Percentiles rank a stretch among this genome's conserved stretches.
Conservation (phyloP, 805 yeast species). For the Yamadazyma phyllophila region DNA sequence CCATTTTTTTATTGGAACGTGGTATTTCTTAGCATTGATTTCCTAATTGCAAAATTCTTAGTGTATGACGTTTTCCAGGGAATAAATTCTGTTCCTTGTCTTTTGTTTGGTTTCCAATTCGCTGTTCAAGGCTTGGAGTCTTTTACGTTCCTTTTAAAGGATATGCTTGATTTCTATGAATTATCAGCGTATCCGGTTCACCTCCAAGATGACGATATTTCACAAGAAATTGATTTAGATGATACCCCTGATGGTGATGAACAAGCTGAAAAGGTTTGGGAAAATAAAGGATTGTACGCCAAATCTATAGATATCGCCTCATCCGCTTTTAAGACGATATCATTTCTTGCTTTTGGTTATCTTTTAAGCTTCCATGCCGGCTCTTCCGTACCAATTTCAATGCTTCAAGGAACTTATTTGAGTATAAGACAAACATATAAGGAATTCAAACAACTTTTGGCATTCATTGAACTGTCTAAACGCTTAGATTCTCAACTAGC, state of each 20-base stretch:
- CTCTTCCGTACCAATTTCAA: slow-evolving; percentile 33
- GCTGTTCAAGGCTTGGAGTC: slow-evolving; percentile 60
- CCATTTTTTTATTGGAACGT: slow-evolving; percentile 39
- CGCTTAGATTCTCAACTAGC: slow-evolving; percentile 62
- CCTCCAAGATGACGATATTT: slow-evolving; percentile 23
- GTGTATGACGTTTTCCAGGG: slow-evolving; percentile 55
- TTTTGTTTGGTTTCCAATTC: slow-evolving; percentile 75
- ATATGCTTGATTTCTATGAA: slow-evolving; percentile 55
- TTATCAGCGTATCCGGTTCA: slow-evolving; percentile 39
- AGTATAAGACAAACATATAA: slow-evolving; percentile 28
- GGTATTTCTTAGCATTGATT: slow-evolving; percentile 50
- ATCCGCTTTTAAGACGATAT: slow-evolving; percentile 34
- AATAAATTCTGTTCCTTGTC: slow-evolving; percentile 51
- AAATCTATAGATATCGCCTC: slow-evolving; percentile 56
- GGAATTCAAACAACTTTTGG: slow-evolving; percentile 44
- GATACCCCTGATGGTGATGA: slow-evolving; percentile 19
- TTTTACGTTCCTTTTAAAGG: slow-evolving; percentile 45
- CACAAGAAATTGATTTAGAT: slow-evolving; percentile 21
- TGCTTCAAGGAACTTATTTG: slow-evolving; percentile 46
- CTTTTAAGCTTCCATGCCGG: slow-evolving; percentile 32
- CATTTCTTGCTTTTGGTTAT: slow-evolving; percentile 33
- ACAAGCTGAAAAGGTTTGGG: slow-evolving; percentile 64
- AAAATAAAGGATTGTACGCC: slow-evolving; percentile 57
- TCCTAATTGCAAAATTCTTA: slow-evolving; percentile 50
- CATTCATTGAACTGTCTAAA: slow-evolving; percentile 53